phyloP scores from a whole-genome alignment of 257 asterid species.

The Fraxinus pennsylvanica region DNA sequence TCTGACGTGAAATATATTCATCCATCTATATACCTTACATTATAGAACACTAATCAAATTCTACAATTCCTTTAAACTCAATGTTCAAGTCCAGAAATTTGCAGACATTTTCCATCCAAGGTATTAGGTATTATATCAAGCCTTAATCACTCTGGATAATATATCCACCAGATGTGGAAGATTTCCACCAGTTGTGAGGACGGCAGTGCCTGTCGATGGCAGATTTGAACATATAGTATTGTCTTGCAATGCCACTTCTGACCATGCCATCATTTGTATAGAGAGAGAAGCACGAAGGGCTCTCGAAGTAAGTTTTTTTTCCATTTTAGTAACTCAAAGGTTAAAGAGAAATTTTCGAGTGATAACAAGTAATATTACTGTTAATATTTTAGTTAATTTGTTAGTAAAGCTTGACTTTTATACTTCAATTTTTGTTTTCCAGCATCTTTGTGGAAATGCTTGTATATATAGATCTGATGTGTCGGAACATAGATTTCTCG shows the following conservation, averaged over 20 bases:
- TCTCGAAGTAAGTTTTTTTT: slow-evolving; percentile 54
- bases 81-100: background rate
- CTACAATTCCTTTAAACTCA: background rate
- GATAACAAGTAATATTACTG: background rate
- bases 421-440: background rate
- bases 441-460: background rate
- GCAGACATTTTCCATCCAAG: background rate
- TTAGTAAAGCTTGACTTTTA: background rate
- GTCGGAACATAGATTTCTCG: background rate
- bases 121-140: background rate
- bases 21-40: background rate
- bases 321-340: background rate
- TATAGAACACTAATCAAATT: background rate
- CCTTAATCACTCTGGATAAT: slow-evolving; percentile 18
- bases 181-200: slow-evolving; percentile 80
- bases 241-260: slow-evolving; percentile 88
- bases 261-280: slow-evolving; percentile 82
- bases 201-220: slow-evolving; percentile 97
- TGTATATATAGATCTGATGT: background rate
- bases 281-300: slow-evolving; percentile 77
- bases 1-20: background rate
- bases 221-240: slow-evolving; percentile 92
- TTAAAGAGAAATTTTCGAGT: background rate
- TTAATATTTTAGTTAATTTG: background rate
- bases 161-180: slow-evolving; percentile 59